Base-by-base conservation (phyloP, 2,329 filamentous ascomycete genomes). In the Cytospora piceae region DNA sequence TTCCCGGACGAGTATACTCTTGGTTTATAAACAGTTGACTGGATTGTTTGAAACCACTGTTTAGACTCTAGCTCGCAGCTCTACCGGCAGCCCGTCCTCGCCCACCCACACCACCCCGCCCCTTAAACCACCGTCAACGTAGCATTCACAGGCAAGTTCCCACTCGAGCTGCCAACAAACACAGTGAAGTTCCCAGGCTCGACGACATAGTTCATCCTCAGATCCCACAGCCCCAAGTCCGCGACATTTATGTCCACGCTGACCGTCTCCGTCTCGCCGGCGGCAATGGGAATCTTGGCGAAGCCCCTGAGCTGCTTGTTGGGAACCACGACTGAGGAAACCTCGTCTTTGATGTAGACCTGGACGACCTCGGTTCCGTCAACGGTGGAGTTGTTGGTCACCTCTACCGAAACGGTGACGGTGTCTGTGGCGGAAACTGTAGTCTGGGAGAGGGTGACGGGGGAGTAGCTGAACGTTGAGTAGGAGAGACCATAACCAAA, bases 401-500 rank as follows among this genome's bases (percentile, higher is more conserved):
- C 80, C 55, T 85, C 83, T 2, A 90, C 82, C 1, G 79, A 83
- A 1, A 87, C 83, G 0, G 82, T 88, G 56, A 90, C 77, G 1
- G 77, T 85, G 61, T 88, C 86, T 11, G 75, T 74, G 0, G 78
- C 75, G 0, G 77, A 79, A 11, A 79, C 83, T 4, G 78, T 80
- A 14, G 74, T 77, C 64, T 81, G 77, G 0, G 84, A 85, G 1
- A 88, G 78, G 1, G 75, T 77, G 34, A 87, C 76, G 63, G 83
- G 79, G 29, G 79, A 79, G 76, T 90, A 90, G 24, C 79, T 78
- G 74, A 91, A 91, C 11, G 79, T 83, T 58, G 86, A 85, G 76
- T 91, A 91, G 27, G 85, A 88, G 53, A 85, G 80, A 7, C 88
- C 89, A 71, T 89, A 88, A 3, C 89, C 89, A 71, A 91, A 91